Evolutionary conservation across 371 early-diverging fungal genomes (phyloP).

Genomic region (Haplosporangium sp.): DNA sequence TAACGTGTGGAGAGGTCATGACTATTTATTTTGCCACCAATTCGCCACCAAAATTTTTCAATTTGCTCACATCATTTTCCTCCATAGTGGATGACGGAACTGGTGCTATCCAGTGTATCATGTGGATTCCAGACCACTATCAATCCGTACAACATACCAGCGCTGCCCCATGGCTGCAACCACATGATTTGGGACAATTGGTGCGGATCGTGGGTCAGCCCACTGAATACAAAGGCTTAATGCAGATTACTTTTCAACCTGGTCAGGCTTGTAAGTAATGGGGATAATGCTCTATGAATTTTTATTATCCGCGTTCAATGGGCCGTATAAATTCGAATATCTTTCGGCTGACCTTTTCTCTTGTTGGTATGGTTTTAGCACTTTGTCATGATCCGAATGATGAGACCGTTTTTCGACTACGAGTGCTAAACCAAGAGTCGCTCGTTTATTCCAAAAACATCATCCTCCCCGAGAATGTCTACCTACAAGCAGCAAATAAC

Average conservation of each 20-base stretch:
- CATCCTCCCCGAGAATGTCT: slow-evolving; percentile 14
- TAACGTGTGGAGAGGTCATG: too few species aligned
- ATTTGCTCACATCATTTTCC: neutral
- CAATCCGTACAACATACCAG: slow-evolving; percentile 10
- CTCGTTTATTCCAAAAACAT: slow-evolving; percentile 24
- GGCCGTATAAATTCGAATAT: too few species aligned
- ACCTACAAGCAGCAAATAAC: slow-evolving; percentile 6
- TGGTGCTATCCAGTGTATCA: slow-evolving; percentile 24
- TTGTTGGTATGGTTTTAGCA: slow-evolving; percentile 6
- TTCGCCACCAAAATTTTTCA: slow-evolving; percentile 16
- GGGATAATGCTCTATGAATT: neutral
- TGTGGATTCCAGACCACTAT: slow-evolving; percentile 44
- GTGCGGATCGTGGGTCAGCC: slow-evolving; percentile 16
- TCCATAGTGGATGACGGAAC: slow-evolving; percentile 41
- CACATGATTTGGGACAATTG: slow-evolving; percentile 19
- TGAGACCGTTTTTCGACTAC: slow-evolving; percentile 37
- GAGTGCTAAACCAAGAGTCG: slow-evolving; percentile 27
- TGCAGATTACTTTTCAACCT: slow-evolving; percentile 31
- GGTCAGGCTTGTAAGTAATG: slow-evolving; percentile 16
- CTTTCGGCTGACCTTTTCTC: too few species aligned
- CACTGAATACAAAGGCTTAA: slow-evolving; percentile 4
- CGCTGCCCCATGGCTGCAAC: neutral
- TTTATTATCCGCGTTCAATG: neutral
- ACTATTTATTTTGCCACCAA: slow-evolving; percentile 7
- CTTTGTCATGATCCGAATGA: slow-evolving; percentile 31